These are phyloP conservation scores for Zygnema cylindricum DNA, from an alignment of 139 green algal species.

Conservation along the genomic window DNA sequence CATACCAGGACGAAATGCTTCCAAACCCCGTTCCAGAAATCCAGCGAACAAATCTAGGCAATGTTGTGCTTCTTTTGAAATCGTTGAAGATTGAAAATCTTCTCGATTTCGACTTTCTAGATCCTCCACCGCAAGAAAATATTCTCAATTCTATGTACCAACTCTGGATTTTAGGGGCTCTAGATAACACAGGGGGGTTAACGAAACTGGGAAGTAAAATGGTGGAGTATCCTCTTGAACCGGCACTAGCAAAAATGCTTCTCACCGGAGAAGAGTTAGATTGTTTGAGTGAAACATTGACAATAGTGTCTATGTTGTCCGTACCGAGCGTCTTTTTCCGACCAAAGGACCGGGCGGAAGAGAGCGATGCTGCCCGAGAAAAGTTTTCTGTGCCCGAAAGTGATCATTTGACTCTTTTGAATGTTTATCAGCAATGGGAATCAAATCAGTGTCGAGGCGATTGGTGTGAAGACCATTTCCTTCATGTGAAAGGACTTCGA, in stretches of 20 bases:
- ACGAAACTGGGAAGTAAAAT: conserved; percentile 59
- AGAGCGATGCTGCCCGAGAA: conserved; percentile 93
- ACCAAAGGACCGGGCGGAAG: conserved; percentile 78
- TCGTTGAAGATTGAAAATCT: conserved; percentile 97
- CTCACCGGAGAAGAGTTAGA: conserved; percentile 62
- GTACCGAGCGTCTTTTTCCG: conserved; percentile 95
- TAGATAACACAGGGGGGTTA: conserved; percentile 82
- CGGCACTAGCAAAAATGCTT: conserved; percentile 68
- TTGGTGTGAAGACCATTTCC: conserved; percentile 94
- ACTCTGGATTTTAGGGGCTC: conserved; percentile 88
- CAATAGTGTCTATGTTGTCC: conserved; percentile 89
- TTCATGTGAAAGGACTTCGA: conserved; percentile 91
- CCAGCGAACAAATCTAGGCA: conserved; percentile 68
- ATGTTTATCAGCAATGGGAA: conserved; percentile 99
- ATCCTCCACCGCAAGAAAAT: conserved; percentile 82
- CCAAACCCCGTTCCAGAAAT: conserved; percentile 68
- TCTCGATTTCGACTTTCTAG: conserved; percentile 87
- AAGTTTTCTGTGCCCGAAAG: conserved; percentile 99
- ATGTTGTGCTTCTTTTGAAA: conserved; percentile 67
- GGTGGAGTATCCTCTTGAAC: conserved; percentile 67
- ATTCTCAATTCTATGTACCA: conserved; percentile 97
- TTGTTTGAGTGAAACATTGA: conserved; percentile 75
- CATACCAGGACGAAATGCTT: conserved; percentile 77
- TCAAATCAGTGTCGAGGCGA: conserved; percentile 85
- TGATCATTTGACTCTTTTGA: conserved; percentile 98